Base-by-base conservation (phyloP, 352 stramenopile species). In the Phytopythium vexans region DNA sequence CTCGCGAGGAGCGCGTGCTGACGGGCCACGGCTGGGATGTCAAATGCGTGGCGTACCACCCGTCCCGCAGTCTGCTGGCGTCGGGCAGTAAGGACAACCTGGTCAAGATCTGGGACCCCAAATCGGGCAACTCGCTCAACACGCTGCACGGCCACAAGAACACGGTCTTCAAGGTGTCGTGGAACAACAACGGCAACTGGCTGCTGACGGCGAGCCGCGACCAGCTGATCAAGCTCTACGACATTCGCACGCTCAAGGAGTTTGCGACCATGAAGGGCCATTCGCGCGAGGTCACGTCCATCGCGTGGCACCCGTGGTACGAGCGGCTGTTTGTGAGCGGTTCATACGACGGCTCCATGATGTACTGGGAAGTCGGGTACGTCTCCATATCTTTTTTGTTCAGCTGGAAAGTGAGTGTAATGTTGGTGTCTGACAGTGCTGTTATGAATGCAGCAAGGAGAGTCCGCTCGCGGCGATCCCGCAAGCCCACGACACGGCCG, bases 171-270 rank as follows among this genome's bases (percentile, higher is more conserved):
- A 98, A 98, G 54, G 88, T 98, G 31, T 77, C 89, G 35, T 99
- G 96, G 96, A 99, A 99, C 71, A 77, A 92, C 27, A 99, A 99
- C 66, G 96, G 95, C 31, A 98, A 99, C 75, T 99, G 96, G 96
- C 58, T 99, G 49, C 74, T 98, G 32, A 99, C 95, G 38, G 91
- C 89, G 9, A 98, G 88, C 74, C 78, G 95, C n/a, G 97, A 99
- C 77, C 95, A 99, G 61, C 71, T 98, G 37, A 98, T 99, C 57
- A 99, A 99, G 72, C 82, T 99, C 37, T 99, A 98, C 70, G 97
- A 99, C 66, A 98, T 99, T 54, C 90, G 97, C 38, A 97, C 87
- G 44, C 94, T 99, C 74, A 98, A 96, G 65, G 90, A 97, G 63
- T 91, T 96, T 66, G 86, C 84, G 41, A 98, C 92, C 27, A 77